phyloP scores from a whole-genome alignment of 148 eudicot species.

The Fagopyrum tataricum region DNA sequence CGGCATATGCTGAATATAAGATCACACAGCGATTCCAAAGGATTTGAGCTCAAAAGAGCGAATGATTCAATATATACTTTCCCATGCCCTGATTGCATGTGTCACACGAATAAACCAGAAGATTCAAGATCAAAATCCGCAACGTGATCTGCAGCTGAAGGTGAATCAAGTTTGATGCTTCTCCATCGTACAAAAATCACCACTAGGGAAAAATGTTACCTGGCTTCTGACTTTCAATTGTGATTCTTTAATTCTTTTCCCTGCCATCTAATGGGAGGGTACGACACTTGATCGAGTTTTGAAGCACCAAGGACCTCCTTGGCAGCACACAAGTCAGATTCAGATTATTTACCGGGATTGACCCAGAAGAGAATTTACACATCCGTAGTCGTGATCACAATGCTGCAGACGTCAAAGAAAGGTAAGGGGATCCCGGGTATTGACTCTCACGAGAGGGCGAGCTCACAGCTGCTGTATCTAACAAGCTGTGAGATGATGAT shows the following conservation, averaged over 20 bases:
- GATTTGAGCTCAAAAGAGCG: conserved; percentile 79
- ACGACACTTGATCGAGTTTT: conserved; percentile 19
- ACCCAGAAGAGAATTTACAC: conserved; percentile 15
- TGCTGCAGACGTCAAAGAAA: conserved; percentile 1
- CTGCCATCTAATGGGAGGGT: conserved; percentile 25
- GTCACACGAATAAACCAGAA: conserved; percentile 57
- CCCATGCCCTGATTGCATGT: conserved; percentile 98
- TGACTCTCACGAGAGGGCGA: background rate
- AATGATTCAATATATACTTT: conserved; percentile 77
- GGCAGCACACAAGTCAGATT: conserved; percentile 25
- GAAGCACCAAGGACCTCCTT: conserved; percentile 25
- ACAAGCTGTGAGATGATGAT: conserved; percentile 4
- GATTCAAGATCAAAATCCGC: conserved; percentile 45
- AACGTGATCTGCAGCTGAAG: conserved; percentile 28
- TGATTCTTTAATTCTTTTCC: conserved; percentile 57
- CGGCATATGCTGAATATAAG: conserved; percentile 82
- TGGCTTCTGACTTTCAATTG: conserved; percentile 10
- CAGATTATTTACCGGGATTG: conserved; percentile 30
- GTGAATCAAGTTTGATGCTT: background rate
- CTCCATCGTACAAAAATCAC: background rate
- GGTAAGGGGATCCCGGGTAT: conserved; percentile 2
- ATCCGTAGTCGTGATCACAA: background rate
- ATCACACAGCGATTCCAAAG: conserved; percentile 85
- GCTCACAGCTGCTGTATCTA: conserved; percentile 13
- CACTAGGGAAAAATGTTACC: background rate